Percentiles rank a stretch among this genome's conserved stretches.
Conservation (phyloP, 805 yeast species). For the Brettanomyces custersianus region DNA sequence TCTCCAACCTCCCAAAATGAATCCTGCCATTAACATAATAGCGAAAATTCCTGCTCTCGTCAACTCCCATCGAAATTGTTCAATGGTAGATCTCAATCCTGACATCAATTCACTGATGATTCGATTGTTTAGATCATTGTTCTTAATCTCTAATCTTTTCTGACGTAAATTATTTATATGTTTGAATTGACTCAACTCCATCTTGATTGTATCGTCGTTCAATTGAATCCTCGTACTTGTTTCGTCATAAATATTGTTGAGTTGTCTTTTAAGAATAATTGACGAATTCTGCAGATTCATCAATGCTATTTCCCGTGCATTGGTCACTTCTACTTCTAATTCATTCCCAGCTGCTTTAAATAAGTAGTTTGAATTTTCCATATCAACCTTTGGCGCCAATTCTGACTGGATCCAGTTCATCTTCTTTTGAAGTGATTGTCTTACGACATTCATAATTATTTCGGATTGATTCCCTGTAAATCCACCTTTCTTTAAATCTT, state of each 20-base stretch:
- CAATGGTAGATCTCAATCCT: slow-evolving; percentile 79
- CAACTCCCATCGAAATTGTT: slow-evolving; percentile 85
- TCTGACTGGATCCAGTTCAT: slow-evolving; percentile 38
- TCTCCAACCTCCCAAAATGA: slow-evolving; percentile 45
- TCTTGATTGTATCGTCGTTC: slow-evolving; percentile 62
- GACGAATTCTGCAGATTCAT: slow-evolving; percentile 59
- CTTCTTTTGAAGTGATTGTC: slow-evolving; percentile 24
- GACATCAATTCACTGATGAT: slow-evolving; percentile 76
- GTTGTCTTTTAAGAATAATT: slow-evolving; percentile 62
- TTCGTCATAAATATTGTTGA: slow-evolving; percentile 68
- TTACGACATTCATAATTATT: slow-evolving; percentile 40
- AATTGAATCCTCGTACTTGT: slow-evolving; percentile 48
- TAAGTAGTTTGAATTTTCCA: slow-evolving; percentile 80
- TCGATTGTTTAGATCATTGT: slow-evolving; percentile 78
- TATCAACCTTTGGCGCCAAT: slow-evolving; percentile 50
- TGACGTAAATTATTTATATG: slow-evolving; percentile 75
- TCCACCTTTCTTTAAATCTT: slow-evolving; percentile 45
- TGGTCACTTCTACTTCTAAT: slow-evolving; percentile 65
- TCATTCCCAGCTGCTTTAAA: slow-evolving; percentile 92
- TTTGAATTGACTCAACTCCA: slow-evolving; percentile 78
- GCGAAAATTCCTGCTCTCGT: slow-evolving; percentile 83
- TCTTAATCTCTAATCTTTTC: slow-evolving; percentile 53
- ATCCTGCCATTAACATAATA: slow-evolving; percentile 54
- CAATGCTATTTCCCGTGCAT: slow-evolving; percentile 61
- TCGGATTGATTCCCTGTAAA: slow-evolving; percentile 56